Conservation (phyloP, 1,139 yeast species). For the Protomyces arabidopsidicola region DNA sequence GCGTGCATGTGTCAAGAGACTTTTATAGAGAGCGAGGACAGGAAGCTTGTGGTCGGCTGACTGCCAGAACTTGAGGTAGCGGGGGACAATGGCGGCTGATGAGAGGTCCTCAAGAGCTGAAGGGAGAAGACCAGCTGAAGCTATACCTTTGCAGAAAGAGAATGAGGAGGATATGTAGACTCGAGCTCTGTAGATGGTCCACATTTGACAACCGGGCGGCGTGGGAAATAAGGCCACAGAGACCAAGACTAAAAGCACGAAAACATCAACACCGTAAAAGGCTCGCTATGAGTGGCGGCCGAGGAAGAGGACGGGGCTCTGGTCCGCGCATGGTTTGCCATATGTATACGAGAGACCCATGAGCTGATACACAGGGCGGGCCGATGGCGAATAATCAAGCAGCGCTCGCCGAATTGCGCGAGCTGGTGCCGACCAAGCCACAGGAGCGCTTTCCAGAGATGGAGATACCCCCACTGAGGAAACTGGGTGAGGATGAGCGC, state of each 20-base stretch:
- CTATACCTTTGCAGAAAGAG: no score
- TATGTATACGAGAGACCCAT: neutral
- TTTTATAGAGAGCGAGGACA: conserved; percentile 2
- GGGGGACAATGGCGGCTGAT: neutral
- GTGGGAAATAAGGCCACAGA: no score
- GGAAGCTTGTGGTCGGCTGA: conserved; percentile 10
- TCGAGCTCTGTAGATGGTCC: no score
- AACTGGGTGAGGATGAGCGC: conserved; percentile 13
- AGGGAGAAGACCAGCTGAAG: no score
- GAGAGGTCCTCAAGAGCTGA: no score
- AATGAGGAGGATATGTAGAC: no score
- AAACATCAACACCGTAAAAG: neutral
- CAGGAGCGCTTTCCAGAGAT: conserved; percentile 18
- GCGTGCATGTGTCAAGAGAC: conserved; percentile 1
- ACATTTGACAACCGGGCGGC: no score
- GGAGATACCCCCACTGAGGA: conserved; percentile 2
- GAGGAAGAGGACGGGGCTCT: conserved; percentile 20
- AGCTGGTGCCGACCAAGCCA: conserved; percentile 11
- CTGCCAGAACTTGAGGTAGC: conserved; percentile 10
- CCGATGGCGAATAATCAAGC: conserved; percentile 21
- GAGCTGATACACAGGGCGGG: neutral
- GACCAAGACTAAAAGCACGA: no score
- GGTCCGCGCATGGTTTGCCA: conserved; percentile 14
- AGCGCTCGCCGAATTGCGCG: conserved; percentile 5
- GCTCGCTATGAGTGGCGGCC: conserved; percentile 1